Evolutionary conservation across 495 filamentous ascomycete species (phyloP), one percentile per base, ranked within the genome.

Genomic region (Talaromyces thailandensis): DNA sequence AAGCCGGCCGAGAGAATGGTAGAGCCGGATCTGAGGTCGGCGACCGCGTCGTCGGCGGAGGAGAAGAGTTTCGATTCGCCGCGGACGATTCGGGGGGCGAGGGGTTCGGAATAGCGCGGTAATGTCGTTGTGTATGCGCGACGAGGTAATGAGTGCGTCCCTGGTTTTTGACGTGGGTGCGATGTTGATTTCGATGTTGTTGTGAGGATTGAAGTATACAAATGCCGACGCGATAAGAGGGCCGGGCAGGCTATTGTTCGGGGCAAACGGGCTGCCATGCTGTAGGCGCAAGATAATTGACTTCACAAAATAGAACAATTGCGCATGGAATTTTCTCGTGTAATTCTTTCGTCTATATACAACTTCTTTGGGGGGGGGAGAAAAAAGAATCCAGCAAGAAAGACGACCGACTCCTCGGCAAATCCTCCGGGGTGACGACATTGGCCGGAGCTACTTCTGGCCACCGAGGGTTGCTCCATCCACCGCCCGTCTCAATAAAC

Each of bases 1-100:
- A 94, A 96, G 16, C 91, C 91, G 14, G 91, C 90, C 69, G 88
- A 90, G 37, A 95, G 77, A 29, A 95, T 79, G 0, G 88, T 92
- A 62, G 80, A 81, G 65, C 88, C 81, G 60, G 88, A 81, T 73
- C 87, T 81, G 73, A 95, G 83, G 70, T 93, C 88, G 62, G 84
- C 81, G 50, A 94, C 81, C 1, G 89, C 90, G 52, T 84, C 83
- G 37, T 87, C 79, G 11, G 89, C 89, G 58, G 88, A 90, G 50
- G 88, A 84, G 69, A 86, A 85, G 25, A 93, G 72, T 72, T 94
- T 94, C 3, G 77, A 79, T 5, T 64, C 68, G 3, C 70, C 67
- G 18, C 75, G 71, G n/a, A 77, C 71, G 48, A 77, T 66, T 56
- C 67, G 72, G 3, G 75, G 73, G 0, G 68, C 70, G 14, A 64